Percentiles rank a stretch among this genome's conserved stretches.
Evolutionary conservation across 73 alveolate species (phyloP).

Genomic region (Tetrahymena thermophila): DNA sequence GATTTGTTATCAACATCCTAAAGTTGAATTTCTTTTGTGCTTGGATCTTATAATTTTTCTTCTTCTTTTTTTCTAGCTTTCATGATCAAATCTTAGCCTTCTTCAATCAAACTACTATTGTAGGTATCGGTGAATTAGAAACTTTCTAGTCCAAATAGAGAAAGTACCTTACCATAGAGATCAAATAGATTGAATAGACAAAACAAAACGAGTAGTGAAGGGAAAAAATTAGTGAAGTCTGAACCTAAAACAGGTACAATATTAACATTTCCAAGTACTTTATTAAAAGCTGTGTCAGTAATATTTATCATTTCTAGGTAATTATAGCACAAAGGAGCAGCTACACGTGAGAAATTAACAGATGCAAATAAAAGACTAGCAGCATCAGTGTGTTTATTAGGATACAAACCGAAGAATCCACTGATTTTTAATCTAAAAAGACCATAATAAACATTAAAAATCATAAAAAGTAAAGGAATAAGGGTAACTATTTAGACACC

Average conservation of each 20-base stretch:
- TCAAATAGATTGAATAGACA: slow-evolving; percentile 20
- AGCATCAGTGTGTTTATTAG: slow-evolving; percentile 37
- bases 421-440: slow-evolving; percentile 27
- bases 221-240: slow-evolving; percentile 21
- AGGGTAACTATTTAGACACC: slow-evolving; percentile 8
- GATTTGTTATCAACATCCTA: not conserved
- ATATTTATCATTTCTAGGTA: slow-evolving; percentile 12
- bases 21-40: not conserved
- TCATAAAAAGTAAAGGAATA: slow-evolving; percentile 24
- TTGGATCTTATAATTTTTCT: not conserved
- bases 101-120: slow-evolving; percentile 18
- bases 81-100: not conserved
- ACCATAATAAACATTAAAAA: slow-evolving; percentile 44
- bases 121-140: slow-evolving; percentile 25
- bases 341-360: slow-evolving; percentile 29
- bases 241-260: slow-evolving; percentile 36
- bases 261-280: slow-evolving; percentile 27
- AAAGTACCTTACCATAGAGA: slow-evolving; percentile 11
- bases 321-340: slow-evolving; percentile 37
- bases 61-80: not conserved
- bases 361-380: slow-evolving; percentile 40
- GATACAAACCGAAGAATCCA: slow-evolving; percentile 36
- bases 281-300: slow-evolving; percentile 11
- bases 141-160: slow-evolving; percentile 12
- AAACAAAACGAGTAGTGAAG: slow-evolving; percentile 9